Base-by-base conservation (phyloP, 2,329 filamentous ascomycete species). In the Hymenotorrendiella dingleyae region DNA sequence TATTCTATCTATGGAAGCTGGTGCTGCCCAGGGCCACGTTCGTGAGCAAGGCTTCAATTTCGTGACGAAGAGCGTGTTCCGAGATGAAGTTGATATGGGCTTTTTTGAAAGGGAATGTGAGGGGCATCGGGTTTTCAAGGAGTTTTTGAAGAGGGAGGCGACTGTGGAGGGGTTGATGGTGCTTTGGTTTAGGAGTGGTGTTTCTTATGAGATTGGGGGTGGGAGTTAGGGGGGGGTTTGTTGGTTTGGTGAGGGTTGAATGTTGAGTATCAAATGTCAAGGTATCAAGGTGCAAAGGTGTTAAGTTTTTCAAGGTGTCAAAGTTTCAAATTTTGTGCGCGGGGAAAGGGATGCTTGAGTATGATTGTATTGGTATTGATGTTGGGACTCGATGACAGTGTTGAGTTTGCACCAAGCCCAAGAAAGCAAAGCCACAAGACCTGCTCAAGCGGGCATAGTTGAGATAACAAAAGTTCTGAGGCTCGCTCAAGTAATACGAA, bases 31-130 rank as follows among this genome's bases (percentile, higher is more conserved):
- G 43, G 62, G 67, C 12, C 71, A 78, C 44, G 63, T 69, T 3
- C 69, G 74, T 22, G 70, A 64, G 51, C 67, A 76, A 54, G 76
- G 75, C 17, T 78, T 67, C 62, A 78, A 69, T 12, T 46, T 80
- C 39, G 64, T 69, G 12, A 68, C 70, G 1, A 67, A 71, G 48
- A 74, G 69, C 4, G 68, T 68, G 1, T 80, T 80, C 52, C 66
- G 67, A 17, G 72, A 65, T n/a, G 50, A 71, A 34, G 72, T 73
- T 17, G 76, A 79, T 52, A 74, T 80, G 70, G 63, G 73, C 33
- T 80, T 69, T 57, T 80, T 78, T 55, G 76, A 80, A 55, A 66
- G 61, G 4, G 64, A 73, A 45, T 77, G 74, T 51, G 66, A 67
- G 50, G 74, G 73, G 19, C 76, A 80, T 52, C 63, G 62, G 43